A percentile compares a stretch with the other conserved stretches of the same genome.
phyloP scores from a whole-genome alignment of 1,284 basidiomycete genomes.

The Schizopora paradoxa region DNA sequence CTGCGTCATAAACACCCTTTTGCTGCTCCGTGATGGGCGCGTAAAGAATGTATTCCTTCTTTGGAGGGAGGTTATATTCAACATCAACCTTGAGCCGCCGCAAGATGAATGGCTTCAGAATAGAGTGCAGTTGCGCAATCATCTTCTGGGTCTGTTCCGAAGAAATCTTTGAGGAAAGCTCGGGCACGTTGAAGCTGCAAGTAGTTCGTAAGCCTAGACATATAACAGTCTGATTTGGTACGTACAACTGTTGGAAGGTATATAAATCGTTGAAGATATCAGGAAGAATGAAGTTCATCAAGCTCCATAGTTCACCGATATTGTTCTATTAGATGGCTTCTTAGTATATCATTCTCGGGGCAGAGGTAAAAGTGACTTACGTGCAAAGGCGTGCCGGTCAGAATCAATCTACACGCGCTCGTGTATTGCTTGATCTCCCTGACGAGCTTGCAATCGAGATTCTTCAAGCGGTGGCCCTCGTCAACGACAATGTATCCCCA shows the following conservation, averaged over 20 bases:
- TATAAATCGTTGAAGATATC: conserved; percentile 89
- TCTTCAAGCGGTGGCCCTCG: conserved; percentile 93
- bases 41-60: conserved; percentile 95
- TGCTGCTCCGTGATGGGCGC: conserved; percentile 83
- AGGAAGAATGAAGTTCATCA: conserved; percentile 92
- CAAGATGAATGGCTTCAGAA: conserved; percentile 94
- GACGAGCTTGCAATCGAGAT: conserved; percentile 86
- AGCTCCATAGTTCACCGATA: conserved; percentile 87
- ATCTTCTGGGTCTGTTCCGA: conserved; percentile 60
- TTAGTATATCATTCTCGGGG: neutral
- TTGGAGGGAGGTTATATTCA: conserved; percentile 76
- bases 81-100: conserved; percentile 91
- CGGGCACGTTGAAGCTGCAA: conserved; percentile 67
- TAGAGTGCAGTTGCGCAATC: conserved; percentile 80
- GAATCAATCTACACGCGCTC: conserved; percentile 83
- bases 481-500: conserved; percentile 97
- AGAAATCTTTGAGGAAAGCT: conserved; percentile 52
- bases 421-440: conserved; percentile 86
- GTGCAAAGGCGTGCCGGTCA: conserved; percentile 92
- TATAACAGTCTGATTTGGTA: conserved; percentile 15
- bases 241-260: conserved; percentile 86
- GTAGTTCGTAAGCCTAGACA: neutral
- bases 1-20: conserved; percentile 78
- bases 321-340: conserved; percentile 61
- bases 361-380: conserved; percentile 39